phyloP scores from a whole-genome alignment of 768 basidiomycete genomes.

The Boletus subcaerulescens region DNA sequence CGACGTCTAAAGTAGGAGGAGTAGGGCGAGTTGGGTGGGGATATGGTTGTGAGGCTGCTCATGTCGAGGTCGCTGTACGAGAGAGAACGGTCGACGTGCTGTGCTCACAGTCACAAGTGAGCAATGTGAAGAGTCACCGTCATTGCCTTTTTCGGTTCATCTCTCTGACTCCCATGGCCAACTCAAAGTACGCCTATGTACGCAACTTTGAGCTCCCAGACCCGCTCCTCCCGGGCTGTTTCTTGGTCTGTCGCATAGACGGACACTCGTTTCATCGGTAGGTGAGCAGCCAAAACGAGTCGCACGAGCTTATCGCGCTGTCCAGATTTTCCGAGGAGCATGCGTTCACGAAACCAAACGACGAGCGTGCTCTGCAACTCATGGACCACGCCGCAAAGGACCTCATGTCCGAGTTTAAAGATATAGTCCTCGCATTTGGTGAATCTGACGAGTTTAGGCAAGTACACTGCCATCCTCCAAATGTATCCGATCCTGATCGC shows the following conservation, averaged over 20 bases:
- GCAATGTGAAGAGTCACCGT: slow-evolving; percentile 15
- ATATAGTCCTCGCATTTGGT: slow-evolving; percentile 86
- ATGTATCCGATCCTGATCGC: not conserved
- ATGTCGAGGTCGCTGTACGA: slow-evolving; percentile 1
- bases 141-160: slow-evolving; percentile 17
- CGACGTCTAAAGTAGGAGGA: slow-evolving; percentile 54
- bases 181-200: slow-evolving; percentile 91
- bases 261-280: slow-evolving; percentile 94
- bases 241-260: slow-evolving; percentile 83
- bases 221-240: slow-evolving; percentile 76
- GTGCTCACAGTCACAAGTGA: slow-evolving; percentile 1
- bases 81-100: no score
- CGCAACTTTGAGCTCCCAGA: slow-evolving; percentile 88
- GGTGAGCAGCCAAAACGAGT: slow-evolving; percentile 10
- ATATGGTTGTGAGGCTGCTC: slow-evolving; percentile 25
- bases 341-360: slow-evolving; percentile 87
- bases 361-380: slow-evolving; percentile 76
- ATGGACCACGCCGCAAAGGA: slow-evolving; percentile 89
- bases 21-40: slow-evolving; percentile 23
- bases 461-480: not conserved
- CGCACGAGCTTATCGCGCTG: not conserved
- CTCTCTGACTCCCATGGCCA: slow-evolving; percentile 61
- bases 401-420: slow-evolving; percentile 79
- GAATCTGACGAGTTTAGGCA: slow-evolving; percentile 98
- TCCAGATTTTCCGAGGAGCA: slow-evolving; percentile 83